Evolutionary conservation across 169 alveolate species (phyloP).

Genomic region (Toxoplasma gondii): DNA sequence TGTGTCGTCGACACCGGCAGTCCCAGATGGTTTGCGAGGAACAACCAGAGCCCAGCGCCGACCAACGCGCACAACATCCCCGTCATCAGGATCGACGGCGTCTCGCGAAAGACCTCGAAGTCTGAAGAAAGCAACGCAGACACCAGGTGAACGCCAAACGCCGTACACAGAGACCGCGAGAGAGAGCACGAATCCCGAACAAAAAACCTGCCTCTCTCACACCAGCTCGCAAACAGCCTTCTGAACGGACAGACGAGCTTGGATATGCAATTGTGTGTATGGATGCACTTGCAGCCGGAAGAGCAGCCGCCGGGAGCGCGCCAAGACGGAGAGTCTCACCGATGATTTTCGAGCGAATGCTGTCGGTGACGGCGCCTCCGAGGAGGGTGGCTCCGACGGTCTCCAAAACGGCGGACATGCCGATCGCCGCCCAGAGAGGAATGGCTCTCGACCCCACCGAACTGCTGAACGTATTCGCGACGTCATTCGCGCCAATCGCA

Average conservation of each 20-base stretch:
- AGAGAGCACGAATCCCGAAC: not conserved
- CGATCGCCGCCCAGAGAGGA: conserved; percentile 77
- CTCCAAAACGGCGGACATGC: conserved; percentile 82
- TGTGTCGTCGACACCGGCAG: conserved; percentile 91
- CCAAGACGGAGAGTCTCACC: not conserved
- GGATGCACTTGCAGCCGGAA: not conserved
- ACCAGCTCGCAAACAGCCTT: not conserved
- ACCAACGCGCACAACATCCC: conserved; percentile 84
- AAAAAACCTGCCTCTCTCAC: not conserved
- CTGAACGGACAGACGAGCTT: not conserved
- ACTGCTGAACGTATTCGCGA: conserved; percentile 87
- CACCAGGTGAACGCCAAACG: not conserved
- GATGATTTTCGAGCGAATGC: conserved; percentile 80
- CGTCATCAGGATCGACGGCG: conserved; percentile 82
- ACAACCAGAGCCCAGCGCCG: conserved; percentile 85
- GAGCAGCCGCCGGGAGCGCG: not conserved
- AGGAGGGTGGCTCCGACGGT: conserved; percentile 84
- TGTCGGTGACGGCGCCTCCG: conserved; percentile 88
- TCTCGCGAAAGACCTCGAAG: conserved; percentile 77
- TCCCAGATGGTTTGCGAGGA: conserved; percentile 78
- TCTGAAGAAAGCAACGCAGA: conserved; percentile 49
- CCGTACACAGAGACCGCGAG: not conserved
- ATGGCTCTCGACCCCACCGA: conserved; percentile 84
- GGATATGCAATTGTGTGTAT: not conserved
- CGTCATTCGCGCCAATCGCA: conserved; percentile 89